phyloP scores from a whole-genome alignment of 1,284 basidiomycete species.

The Mycosarcoma maydis region DNA sequence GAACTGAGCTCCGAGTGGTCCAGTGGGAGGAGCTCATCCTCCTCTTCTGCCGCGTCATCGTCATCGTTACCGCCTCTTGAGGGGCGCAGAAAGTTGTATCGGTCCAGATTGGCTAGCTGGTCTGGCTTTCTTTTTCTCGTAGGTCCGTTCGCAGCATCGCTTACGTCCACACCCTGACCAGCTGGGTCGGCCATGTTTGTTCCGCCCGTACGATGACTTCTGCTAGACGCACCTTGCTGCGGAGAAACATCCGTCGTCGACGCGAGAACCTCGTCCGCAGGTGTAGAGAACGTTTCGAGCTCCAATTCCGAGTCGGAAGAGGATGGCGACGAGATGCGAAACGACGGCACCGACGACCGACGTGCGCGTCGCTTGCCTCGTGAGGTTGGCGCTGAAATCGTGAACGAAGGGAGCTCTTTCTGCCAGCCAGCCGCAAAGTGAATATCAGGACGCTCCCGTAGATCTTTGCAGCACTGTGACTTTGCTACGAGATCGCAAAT shows the following conservation, averaged over 20 bases:
- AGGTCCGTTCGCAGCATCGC: neutral
- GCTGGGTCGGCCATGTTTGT: slow-evolving; percentile 27
- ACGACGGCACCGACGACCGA: slow-evolving; percentile 28
- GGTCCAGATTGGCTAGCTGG: slow-evolving; percentile 16
- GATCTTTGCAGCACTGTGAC: no score
- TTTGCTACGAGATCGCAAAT: no score
- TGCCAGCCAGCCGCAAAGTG: no score
- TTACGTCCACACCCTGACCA: slow-evolving; percentile 4
- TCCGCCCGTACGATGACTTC: neutral
- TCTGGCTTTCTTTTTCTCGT: neutral
- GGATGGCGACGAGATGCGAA: slow-evolving; percentile 31
- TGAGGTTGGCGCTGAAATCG: slow-evolving; percentile 15
- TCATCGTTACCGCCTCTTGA: slow-evolving; percentile 3
- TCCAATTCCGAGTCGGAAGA: slow-evolving; percentile 24
- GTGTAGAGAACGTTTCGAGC: slow-evolving; percentile 29
- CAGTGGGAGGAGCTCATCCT: slow-evolving; percentile 10
- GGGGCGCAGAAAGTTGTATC: slow-evolving; percentile 19
- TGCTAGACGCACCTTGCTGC: no score
- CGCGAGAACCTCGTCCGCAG: neutral
- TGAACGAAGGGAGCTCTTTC: no score
- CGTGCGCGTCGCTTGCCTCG: slow-evolving; percentile 19
- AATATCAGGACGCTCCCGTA: no score
- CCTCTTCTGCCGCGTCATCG: slow-evolving; percentile 8
- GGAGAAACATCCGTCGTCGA: neutral
- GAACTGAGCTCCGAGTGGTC: slow-evolving; percentile 34